Conservation (phyloP, 179 eudicot genomes). For the Silene noctiflora region DNA sequence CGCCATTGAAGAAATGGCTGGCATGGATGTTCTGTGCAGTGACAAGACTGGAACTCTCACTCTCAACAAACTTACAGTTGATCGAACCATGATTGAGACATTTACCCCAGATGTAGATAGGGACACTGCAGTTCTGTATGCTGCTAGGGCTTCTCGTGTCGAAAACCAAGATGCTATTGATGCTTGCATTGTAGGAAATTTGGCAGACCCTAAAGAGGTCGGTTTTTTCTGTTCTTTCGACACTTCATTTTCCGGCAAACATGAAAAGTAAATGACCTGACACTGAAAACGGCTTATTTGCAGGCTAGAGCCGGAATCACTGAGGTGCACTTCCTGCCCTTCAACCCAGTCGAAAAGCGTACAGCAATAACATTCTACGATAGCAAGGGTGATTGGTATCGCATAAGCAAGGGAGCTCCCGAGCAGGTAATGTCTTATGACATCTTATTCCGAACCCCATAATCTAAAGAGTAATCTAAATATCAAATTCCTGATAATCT, state of each 20-base stretch:
- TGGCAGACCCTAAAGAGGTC: slow-evolving; percentile 84
- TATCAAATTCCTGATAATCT: no score
- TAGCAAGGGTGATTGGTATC: slow-evolving; percentile 54
- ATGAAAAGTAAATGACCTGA: not conserved
- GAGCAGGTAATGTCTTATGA: slow-evolving; percentile 36
- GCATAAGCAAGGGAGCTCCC: slow-evolving; percentile 87
- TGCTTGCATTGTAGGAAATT: slow-evolving; percentile 83
- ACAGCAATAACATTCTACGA: slow-evolving; percentile 76
- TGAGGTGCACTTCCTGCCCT: slow-evolving; percentile 82
- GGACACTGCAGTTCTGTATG: slow-evolving; percentile 55
- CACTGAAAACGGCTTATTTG: slow-evolving; percentile 11
- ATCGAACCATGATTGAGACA: slow-evolving; percentile 62
- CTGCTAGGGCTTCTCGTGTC: slow-evolving; percentile 83
- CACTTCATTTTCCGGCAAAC: no score
- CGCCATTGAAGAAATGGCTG: slow-evolving; percentile 92
- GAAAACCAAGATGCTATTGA: slow-evolving; percentile 93
- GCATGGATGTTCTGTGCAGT: slow-evolving; percentile 91
- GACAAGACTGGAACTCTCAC: slow-evolving; percentile 93
- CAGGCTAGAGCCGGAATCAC: slow-evolving; percentile 82
- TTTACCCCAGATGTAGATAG: slow-evolving; percentile 50
- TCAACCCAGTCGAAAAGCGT: slow-evolving; percentile 83
- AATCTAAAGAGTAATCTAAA: no score
- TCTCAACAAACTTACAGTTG: slow-evolving; percentile 73
- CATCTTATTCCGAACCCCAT: no score
- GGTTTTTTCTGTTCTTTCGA: not conserved